Percentiles rank a stretch among this genome's conserved stretches.
These are phyloP conservation scores for Trametes sanguinea DNA, from an alignment of 768 basidiomycete species.

Conservation along the genomic window DNA sequence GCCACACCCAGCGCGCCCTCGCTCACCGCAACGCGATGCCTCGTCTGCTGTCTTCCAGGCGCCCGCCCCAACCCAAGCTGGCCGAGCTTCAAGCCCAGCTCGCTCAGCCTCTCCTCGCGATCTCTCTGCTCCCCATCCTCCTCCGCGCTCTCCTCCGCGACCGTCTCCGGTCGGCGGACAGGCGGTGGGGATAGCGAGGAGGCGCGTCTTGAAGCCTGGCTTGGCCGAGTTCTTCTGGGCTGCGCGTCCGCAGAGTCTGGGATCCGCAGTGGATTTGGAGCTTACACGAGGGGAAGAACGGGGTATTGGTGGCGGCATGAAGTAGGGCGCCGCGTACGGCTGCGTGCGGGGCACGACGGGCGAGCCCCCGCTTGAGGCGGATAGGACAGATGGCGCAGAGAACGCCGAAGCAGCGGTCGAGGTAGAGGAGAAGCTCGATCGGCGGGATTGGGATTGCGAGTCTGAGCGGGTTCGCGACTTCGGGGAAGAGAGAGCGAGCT, in stretches of 20 bases:
- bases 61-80: constrained; percentile 6
- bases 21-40: constrained; percentile 12
- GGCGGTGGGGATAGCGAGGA: constrained; percentile 2
- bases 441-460: constrained; percentile 10
- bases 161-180: constrained; percentile 4
- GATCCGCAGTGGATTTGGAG: background rate
- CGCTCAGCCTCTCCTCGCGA: background rate
- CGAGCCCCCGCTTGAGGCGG: background rate
- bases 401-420: constrained; percentile 7
- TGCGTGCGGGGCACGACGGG: constrained; percentile 23
- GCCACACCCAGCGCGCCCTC: background rate
- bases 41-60: background rate
- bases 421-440: constrained; percentile 18
- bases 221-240: background rate
- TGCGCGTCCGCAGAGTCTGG: background rate
- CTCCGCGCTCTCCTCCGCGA: constrained; percentile 17
- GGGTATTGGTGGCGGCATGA: constrained; percentile 23
- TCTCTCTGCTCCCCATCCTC: background rate
- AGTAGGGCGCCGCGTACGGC: constrained; percentile 31
- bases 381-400: constrained; percentile 7
- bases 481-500: constrained; percentile 3
- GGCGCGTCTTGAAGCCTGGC: background rate
- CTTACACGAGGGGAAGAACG: background rate
- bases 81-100: constrained; percentile 9
- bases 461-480: background rate